phyloP scores from a whole-genome alignment of 2,329 filamentous ascomycete species.

The Fusarium xyrophilum region DNA sequence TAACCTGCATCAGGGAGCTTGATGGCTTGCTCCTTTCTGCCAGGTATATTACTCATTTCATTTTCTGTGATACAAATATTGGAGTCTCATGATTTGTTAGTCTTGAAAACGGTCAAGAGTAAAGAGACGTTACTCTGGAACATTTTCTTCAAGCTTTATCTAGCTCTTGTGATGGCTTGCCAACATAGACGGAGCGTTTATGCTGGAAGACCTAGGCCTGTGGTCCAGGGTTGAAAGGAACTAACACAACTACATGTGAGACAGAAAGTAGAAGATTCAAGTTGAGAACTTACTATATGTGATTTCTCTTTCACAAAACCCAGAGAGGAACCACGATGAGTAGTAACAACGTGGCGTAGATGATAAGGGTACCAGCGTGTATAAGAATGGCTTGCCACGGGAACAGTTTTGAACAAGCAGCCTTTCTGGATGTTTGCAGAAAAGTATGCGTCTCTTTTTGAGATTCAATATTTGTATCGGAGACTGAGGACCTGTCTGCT shows the following conservation, averaged over 20 bases:
- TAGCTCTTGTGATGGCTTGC: neutral
- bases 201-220: neutral
- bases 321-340: neutral
- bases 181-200: neutral
- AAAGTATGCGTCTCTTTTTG: accelerated
- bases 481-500: neutral
- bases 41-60: neutral
- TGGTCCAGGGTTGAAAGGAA: neutral
- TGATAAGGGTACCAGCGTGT: accelerated
- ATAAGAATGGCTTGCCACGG: neutral
- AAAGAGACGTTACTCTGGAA: neutral
- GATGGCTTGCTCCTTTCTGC: neutral
- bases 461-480: neutral
- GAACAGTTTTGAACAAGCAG: accelerated
- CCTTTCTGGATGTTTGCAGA: accelerated
- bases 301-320: accelerated
- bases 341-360: neutral
- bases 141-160: neutral
- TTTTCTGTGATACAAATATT: accelerated
- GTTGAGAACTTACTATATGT: neutral
- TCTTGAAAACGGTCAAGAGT: accelerated
- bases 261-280: accelerated
- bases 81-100: neutral
- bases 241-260: neutral
- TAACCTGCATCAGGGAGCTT: neutral